Conservation (phyloP, 257 asterid genomes). For the Solanum phureja region DNA sequence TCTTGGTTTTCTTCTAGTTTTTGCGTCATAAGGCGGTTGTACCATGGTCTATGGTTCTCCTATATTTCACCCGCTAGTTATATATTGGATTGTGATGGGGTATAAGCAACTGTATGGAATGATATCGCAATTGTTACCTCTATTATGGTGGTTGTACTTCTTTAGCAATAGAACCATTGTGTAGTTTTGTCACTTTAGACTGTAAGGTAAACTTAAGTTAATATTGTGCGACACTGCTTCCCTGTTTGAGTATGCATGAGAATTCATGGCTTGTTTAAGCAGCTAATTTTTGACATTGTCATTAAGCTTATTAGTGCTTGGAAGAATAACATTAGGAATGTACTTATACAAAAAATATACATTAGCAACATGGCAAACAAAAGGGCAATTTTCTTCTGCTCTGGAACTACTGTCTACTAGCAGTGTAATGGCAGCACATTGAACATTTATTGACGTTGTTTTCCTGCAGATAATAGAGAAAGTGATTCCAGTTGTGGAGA, state of each 20-base stretch:
- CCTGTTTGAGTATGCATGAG: background rate
- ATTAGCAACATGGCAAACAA: background rate
- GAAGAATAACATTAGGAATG: background rate
- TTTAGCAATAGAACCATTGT: background rate
- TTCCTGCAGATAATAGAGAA: constrained; percentile 64
- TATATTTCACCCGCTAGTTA: background rate
- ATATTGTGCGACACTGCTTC: background rate
- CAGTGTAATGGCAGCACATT: background rate
- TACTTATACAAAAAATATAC: background rate
- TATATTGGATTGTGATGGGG: background rate
- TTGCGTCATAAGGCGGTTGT: background rate
- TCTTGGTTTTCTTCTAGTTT: background rate
- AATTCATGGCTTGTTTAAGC: background rate
- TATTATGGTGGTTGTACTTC: background rate
- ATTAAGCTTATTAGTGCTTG: background rate
- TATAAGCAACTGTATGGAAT: background rate
- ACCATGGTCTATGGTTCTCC: background rate
- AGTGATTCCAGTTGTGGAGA: constrained; percentile 71
- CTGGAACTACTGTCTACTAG: background rate
- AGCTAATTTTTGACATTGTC: background rate
- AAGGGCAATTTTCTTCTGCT: background rate
- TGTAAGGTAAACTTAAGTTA: background rate
- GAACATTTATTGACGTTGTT: background rate
- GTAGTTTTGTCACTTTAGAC: background rate
- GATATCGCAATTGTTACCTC: background rate